Conservation (phyloP, 352 stramenopile genomes). For the Phytophthora vignae region DNA sequence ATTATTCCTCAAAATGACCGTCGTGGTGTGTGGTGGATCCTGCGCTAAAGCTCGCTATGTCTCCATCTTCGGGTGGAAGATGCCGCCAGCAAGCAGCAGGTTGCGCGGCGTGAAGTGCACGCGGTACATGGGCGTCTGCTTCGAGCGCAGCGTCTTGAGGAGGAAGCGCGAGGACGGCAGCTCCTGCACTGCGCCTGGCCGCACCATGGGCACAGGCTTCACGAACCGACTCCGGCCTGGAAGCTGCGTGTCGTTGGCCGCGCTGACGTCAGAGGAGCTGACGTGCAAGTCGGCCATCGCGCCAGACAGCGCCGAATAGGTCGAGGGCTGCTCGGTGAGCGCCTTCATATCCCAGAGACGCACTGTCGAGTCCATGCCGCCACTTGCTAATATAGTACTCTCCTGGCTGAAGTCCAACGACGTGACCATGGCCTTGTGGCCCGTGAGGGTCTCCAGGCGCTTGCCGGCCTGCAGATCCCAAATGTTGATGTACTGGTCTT, state of each 20-base stretch:
- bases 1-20: constrained; percentile 24
- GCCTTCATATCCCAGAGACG: constrained; percentile 89
- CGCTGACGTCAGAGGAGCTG: constrained; percentile 19
- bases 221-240: constrained; percentile 46
- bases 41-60: constrained; percentile 35
- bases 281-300: constrained; percentile 50
- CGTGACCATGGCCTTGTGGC: constrained; percentile 78
- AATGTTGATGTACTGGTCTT: constrained; percentile 93
- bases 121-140: constrained; percentile 86
- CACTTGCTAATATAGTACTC: constrained; percentile 78
- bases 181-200: constrained; percentile 58
- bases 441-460: constrained; percentile 84
- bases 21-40: constrained; percentile 5
- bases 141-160: constrained; percentile 87
- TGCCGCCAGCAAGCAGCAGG: constrained; percentile 76
- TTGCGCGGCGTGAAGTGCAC: constrained; percentile 88
- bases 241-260: constrained; percentile 20
- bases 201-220: constrained; percentile 68
- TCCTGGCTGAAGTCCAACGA: constrained; percentile 84
- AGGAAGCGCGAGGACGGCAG: constrained; percentile 75
- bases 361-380: constrained; percentile 81
- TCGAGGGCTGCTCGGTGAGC: constrained; percentile 61
- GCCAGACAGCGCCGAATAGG: constrained; percentile 33
- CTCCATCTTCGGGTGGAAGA: constrained; percentile 71
- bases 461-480: constrained; percentile 94